Base-by-base conservation (phyloP, 73 alveolate genomes). In the Paramecium pentaurelia region DNA sequence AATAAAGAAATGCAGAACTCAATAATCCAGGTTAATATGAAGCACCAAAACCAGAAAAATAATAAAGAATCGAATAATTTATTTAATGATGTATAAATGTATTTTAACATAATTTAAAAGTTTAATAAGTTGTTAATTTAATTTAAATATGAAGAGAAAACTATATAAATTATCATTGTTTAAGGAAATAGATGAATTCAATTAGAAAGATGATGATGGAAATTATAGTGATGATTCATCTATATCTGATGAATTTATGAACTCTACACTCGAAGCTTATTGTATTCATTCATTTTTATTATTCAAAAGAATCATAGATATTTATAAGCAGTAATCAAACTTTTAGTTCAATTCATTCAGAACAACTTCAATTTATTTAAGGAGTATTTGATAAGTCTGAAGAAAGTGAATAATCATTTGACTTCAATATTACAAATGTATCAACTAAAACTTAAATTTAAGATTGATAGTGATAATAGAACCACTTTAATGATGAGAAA, bases 1-100 rank as follows among this genome's bases (percentile, higher is more conserved):
- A 97, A 77, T 77, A 73, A 77, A 93, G 90, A 86, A 98, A 98
- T 90, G 92, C 93, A 83, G 97, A 96, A 84, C 58, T 89, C n/a
- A 89, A 89, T 32, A 89, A 89, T 89, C 89, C 77, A 45, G 51
- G 84, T 2, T 30, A 60, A 71, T 83, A 32, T 16, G 58, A 58
- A 10, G 90, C 90, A 0, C 91, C 91, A 5, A 28, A 40, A 27
- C 94, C 94, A 89, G 94, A 89, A 36, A 80, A 80, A 27, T 20
- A 80, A 40, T 80, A 80, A 80, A 34, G 91, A 7, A 25, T 80
- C 12, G 93, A 86, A n/a, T n/a, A 60, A 86, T 58, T 54, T 44
- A 34, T 42, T 58, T 86, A 60, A 38, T 86, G 93, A 58, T 58
- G 1, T 84, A 47, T 47, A 49, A 22, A 84, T 84, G 18, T 84